Base-by-base conservation (phyloP, 2,329 filamentous ascomycete species). In the Teratosphaeria zuluensis region DNA sequence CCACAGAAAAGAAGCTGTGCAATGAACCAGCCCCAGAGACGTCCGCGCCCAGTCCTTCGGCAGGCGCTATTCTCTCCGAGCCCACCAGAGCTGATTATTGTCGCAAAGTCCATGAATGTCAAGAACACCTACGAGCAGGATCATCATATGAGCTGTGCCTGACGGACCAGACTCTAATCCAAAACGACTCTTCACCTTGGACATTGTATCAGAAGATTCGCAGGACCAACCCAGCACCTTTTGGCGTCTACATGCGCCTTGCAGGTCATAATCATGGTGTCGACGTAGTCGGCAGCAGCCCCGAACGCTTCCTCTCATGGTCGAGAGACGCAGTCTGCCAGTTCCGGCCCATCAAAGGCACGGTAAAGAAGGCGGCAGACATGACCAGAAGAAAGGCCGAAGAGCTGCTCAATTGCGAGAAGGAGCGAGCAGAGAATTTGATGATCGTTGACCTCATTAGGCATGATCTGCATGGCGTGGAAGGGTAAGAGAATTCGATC, bases 371-470 rank as follows among this genome's bases (percentile, higher is more conserved):
- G 67, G 83, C 81, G 0, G 76, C 79, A 0, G 78, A 78, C 1
- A 84, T 87, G 42, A 94, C 87, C 0, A 78, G 88, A n/a, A 81
- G 80, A 4, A 81, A 88, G 67, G 92, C 92, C 0, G 84, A 86
- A 61, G 76, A 77, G 31, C 83, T 95, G 46, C 81, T 96, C 14
- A 84, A 87, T 59, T 82, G 89, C 0, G 87, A 89, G 24, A 97
- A 97, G 72, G 94, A 97, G 73, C 86, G 89, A 66, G 92, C 92
- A 0, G 92, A 97, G 76, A 97, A 97, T 69, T 81, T 97, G 28
- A 97, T 97, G 94, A 96, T 97, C 67, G 92, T 96, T 2, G 92
- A 97, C 72, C 80, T 97, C 0, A 94, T 96, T n/a, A 84, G 92
- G 0, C 92, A 97, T 69, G 92, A 97, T 72, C 78, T 97, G 12